Evolutionary conservation across 108 stramenopile genomes (phyloP).

Genomic region (Bacterosira constricta): DNA sequence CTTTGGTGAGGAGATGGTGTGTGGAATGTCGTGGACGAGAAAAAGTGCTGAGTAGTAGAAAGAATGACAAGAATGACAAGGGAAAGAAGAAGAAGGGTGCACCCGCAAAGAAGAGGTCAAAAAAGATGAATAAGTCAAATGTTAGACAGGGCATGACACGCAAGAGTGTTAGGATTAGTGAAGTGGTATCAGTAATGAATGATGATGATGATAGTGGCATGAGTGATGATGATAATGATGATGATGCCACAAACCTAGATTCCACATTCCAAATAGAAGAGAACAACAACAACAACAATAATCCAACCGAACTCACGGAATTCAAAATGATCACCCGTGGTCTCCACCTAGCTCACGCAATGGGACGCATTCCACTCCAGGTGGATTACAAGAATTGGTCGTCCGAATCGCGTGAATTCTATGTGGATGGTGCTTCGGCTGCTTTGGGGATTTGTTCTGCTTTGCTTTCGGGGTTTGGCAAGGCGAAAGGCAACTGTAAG

Average conservation of each 20-base stretch:
- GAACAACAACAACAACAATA: conserved; percentile 1
- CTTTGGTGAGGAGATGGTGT: conserved; percentile 68
- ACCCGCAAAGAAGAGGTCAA: conserved; percentile 17
- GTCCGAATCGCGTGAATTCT: conserved; percentile 61
- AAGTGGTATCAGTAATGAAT: conserved; percentile 9
- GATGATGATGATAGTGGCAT: conserved; percentile 1
- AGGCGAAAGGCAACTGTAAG: neutral
- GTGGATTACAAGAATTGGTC: conserved; percentile 76
- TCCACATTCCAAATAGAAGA: no score
- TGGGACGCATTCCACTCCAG: conserved; percentile 48
- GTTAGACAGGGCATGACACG: neutral
- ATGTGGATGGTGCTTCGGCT: conserved; percentile 54
- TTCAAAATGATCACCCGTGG: conserved; percentile 37
- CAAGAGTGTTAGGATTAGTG: conserved; percentile 34
- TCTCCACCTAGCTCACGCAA: conserved; percentile 10
- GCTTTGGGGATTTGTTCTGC: conserved; percentile 59
- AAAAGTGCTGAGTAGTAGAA: no score
- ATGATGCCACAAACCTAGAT: neutral
- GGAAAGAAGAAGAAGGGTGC: conserved; percentile 2
- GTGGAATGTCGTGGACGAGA: conserved; percentile 45
- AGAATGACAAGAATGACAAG: neutral
- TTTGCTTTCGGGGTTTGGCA: conserved; percentile 19
- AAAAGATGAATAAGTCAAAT: neutral
- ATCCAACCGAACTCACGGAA: conserved; percentile 13
- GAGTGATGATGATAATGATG: conserved; percentile 12